phyloP scores from a whole-genome alignment of 306 rosid species.

The Comarum palustre region DNA sequence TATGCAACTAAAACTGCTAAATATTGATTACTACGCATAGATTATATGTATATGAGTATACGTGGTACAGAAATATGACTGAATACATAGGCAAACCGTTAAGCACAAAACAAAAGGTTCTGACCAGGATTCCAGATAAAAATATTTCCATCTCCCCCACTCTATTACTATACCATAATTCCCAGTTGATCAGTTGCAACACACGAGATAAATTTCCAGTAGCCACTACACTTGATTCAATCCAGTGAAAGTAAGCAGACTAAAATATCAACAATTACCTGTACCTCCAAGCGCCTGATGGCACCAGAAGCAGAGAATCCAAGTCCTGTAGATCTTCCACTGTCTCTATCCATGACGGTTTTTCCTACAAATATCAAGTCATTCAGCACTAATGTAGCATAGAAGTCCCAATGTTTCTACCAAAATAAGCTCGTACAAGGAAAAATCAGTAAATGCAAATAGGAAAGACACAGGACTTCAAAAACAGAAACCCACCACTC shows the following conservation, averaged over 20 bases:
- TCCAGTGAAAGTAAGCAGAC: not conserved
- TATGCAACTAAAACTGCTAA: not conserved
- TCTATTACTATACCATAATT: not conserved
- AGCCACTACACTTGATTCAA: not conserved
- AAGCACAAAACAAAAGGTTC: not conserved
- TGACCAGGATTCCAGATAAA: not conserved
- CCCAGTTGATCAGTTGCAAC: not conserved
- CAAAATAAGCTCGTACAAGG: not conserved
- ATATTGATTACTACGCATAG: not conserved
- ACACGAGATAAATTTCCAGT: not conserved
- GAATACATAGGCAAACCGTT: not conserved
- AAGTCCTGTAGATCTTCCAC: slow-evolving; percentile 87
- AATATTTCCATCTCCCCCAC: not conserved
- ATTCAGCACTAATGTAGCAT: slow-evolving; percentile 4
- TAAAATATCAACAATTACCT: slow-evolving; percentile 43
- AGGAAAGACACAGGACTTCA: not conserved
- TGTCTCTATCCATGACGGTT: slow-evolving; percentile 62
- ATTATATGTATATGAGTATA: not conserved
- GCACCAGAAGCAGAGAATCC: slow-evolving; percentile 85
- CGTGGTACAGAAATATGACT: not conserved
- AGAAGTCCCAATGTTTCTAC: not conserved
- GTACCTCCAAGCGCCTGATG: slow-evolving; percentile 75
- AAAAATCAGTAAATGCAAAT: not conserved
- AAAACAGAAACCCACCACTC: not conserved
- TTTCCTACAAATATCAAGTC: slow-evolving; percentile 47